Conservation (phyloP, 768 basidiomycete genomes). For the Leccinellum rugosiceps region DNA sequence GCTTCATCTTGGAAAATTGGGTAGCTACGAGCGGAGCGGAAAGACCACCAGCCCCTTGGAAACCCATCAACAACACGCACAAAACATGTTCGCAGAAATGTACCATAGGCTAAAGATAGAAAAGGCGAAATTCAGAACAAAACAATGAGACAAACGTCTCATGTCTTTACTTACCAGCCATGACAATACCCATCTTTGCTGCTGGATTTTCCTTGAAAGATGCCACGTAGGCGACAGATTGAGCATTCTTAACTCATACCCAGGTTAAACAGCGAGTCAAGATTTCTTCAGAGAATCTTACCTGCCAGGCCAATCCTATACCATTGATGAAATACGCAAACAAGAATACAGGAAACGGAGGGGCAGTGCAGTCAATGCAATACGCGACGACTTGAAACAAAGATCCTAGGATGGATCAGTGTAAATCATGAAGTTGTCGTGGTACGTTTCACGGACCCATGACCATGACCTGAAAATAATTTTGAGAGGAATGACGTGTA, state of each 20-base stretch:
- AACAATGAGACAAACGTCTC: background rate
- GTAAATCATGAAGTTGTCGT: background rate
- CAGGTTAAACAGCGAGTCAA: background rate
- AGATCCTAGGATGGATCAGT: constrained; percentile 38
- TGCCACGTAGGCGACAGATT: constrained; percentile 70
- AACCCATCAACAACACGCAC: background rate
- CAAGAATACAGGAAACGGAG: constrained; percentile 63
- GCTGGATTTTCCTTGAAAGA: constrained; percentile 52
- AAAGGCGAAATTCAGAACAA: background rate
- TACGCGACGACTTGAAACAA: constrained; percentile 54
- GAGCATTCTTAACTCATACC: constrained; percentile 52
- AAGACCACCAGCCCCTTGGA: constrained; percentile 45
- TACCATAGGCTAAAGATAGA: constrained; percentile 12
- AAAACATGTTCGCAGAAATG: background rate
- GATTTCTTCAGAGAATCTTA: constrained; percentile 11
- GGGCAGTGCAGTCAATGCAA: constrained; percentile 49
- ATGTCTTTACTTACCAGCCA: constrained; percentile 31
- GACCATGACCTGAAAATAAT: constrained; percentile 35
- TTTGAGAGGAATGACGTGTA: background rate
- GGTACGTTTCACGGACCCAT: constrained; percentile 25
- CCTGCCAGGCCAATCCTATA: constrained; percentile 48
- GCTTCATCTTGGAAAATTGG: constrained; percentile 39
- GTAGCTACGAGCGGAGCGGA: constrained; percentile 51
- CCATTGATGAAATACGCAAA: constrained; percentile 47
- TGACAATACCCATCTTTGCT: constrained; percentile 70